A percentile compares a stretch with the other conserved stretches of the same genome.
These are phyloP conservation scores for Botrytis squamosa DNA, from an alignment of 2,329 filamentous ascomycete genomes.

Conservation along the genomic window DNA sequence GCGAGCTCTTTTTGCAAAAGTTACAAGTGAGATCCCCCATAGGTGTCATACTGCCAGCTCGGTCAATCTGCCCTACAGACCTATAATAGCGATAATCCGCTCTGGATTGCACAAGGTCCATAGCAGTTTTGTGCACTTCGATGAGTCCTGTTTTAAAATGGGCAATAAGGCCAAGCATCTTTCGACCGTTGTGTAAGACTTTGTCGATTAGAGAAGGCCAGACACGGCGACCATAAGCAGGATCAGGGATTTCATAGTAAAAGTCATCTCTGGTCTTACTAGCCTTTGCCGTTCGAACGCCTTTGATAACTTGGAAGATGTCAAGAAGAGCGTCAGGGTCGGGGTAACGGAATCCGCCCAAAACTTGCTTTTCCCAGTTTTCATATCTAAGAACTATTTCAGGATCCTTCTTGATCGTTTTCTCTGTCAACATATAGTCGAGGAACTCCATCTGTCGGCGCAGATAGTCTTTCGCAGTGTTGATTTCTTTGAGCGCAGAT, in stretches of 20 bases:
- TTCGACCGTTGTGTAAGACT: neutral
- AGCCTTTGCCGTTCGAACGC: neutral
- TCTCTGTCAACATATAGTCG: neutral
- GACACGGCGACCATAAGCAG: neutral
- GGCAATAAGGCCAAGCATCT: neutral
- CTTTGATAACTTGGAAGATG: neutral
- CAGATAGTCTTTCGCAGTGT: neutral
- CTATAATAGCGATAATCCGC: slow-evolving; percentile 6
- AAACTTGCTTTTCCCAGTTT: neutral
- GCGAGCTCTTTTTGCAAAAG: neutral
- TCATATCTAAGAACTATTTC: neutral
- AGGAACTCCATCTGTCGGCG: slow-evolving; percentile 5
- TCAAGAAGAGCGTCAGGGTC: neutral
- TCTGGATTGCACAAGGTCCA: neutral
- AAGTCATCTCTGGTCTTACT: neutral
- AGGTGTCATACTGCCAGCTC: neutral
- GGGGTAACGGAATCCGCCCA: neutral
- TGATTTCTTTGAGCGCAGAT: neutral
- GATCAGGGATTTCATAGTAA: neutral
- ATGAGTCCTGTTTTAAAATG: neutral
- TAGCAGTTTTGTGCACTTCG: neutral
- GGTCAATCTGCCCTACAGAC: neutral
- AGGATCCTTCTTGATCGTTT: neutral
- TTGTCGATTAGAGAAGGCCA: neutral
- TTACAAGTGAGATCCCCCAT: neutral